A percentile compares a stretch with the other conserved stretches of the same genome.
phyloP scores from a whole-genome alignment of 2,329 filamentous ascomycete species.

The Lachnellula arida region DNA sequence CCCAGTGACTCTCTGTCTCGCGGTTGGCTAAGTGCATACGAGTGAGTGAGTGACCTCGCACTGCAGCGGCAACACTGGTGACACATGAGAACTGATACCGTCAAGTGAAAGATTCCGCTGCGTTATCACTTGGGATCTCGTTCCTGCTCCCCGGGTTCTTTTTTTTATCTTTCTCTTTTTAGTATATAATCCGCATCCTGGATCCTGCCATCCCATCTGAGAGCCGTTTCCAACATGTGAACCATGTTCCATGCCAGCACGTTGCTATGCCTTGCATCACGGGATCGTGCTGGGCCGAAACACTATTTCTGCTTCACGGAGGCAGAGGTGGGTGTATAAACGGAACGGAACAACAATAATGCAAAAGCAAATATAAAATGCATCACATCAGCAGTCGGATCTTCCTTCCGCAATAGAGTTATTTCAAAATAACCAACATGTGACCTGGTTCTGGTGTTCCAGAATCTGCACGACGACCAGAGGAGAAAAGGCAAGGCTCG shows the following conservation, averaged over 20 bases:
- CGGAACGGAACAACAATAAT: neutral
- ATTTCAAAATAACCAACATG: slow-evolving; percentile 1
- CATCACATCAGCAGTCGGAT: neutral
- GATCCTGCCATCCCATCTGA: neutral
- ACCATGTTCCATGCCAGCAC: neutral
- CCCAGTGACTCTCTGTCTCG: neutral
- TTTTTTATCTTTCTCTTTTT: neutral
- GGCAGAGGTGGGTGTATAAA: neutral
- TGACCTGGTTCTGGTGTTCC: slow-evolving; percentile 9
- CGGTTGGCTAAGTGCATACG: neutral
- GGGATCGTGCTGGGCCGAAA: slow-evolving; percentile 13
- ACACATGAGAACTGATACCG: neutral
- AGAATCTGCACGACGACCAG: slow-evolving; percentile 7
- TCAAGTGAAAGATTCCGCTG: neutral
- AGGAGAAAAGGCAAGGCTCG: neutral
- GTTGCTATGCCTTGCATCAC: slow-evolving; percentile 4
- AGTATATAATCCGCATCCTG: slow-evolving; percentile 2
- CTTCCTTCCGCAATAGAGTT: too few relatives aligned
- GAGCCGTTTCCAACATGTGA: neutral
- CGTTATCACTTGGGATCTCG: neutral
- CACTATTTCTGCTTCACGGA: slow-evolving; percentile 2
- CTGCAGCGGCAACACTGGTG: neutral
- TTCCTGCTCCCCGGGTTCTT: neutral
- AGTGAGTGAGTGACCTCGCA: neutral
- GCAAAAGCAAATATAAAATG: neutral